Evolutionary conservation across 139 green algal genomes (phyloP).

Genomic region (Trebouxia sp.): DNA sequence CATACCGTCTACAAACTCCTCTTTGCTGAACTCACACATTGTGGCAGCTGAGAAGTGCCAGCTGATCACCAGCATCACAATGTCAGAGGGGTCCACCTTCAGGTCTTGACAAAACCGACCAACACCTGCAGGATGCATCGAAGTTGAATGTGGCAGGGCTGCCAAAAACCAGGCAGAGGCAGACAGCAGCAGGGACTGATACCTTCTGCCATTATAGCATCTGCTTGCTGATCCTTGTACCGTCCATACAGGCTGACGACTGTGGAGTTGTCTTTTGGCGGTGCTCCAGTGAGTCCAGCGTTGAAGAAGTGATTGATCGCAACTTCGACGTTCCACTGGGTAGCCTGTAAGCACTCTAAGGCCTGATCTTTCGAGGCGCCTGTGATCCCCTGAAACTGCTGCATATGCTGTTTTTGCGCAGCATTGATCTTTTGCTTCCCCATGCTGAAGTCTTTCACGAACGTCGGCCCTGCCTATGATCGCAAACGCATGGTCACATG

Average conservation of each 20-base stretch:
- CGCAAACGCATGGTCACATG: neutral
- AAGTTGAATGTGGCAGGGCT: conserved; percentile 47
- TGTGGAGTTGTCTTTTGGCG: neutral
- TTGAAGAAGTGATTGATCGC: conserved; percentile 59
- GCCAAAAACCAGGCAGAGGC: neutral
- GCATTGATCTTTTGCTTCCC: conserved; percentile 37
- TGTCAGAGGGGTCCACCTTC: conserved; percentile 76
- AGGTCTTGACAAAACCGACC: conserved; percentile 78
- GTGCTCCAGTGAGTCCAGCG: neutral
- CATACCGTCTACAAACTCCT: conserved; percentile 79
- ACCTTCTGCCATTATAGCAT: conserved; percentile 26
- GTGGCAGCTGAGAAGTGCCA: conserved; percentile 77
- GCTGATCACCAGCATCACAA: conserved; percentile 88
- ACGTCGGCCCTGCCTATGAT: too few species aligned
- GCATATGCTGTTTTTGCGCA: conserved; percentile 50
- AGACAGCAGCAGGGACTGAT: too few species aligned
- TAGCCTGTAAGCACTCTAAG: conserved; percentile 29
- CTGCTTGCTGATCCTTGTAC: conserved; percentile 44
- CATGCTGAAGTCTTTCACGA: too few species aligned
- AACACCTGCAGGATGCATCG: conserved; percentile 64
- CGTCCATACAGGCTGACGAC: conserved; percentile 45
- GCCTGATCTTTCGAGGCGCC: conserved; percentile 35
- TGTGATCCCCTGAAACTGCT: conserved; percentile 57
- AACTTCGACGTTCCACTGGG: conserved; percentile 54
- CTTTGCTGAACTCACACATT: conserved; percentile 87